Percentiles rank a stretch among this genome's conserved stretches.
These are phyloP conservation scores for Sedum album DNA, from an alignment of 164 flowering plant genomes.

Conservation along the genomic window DNA sequence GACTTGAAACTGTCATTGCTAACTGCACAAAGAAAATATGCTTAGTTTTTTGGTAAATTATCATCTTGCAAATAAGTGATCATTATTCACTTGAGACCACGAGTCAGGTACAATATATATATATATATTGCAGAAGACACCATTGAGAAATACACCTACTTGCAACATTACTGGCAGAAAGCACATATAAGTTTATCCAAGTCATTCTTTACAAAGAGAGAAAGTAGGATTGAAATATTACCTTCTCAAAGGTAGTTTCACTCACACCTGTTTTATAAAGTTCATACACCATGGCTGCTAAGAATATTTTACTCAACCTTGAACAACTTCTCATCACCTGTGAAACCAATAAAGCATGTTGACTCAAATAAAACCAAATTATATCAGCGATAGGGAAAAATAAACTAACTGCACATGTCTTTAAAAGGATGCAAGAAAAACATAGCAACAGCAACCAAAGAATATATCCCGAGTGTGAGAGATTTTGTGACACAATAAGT, in stretches of 20 bases:
- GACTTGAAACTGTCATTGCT: slow-evolving; percentile 19
- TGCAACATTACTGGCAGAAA: neutral
- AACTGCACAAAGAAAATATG: slow-evolving; percentile 35
- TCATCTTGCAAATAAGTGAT: neutral
- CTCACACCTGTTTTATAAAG: slow-evolving; percentile 87
- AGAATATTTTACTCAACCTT: slow-evolving; percentile 69
- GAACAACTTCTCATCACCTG: slow-evolving; percentile 78
- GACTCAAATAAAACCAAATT: slow-evolving; percentile 1
- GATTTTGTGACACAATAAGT: neutral
- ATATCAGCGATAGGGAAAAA: neutral
- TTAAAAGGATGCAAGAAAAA: neutral
- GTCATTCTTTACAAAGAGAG: neutral
- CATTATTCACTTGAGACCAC: neutral
- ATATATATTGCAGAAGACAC: neutral
- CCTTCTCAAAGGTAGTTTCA: slow-evolving; percentile 92
- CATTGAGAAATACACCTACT: neutral
- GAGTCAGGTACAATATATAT: neutral
- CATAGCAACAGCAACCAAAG: neutral
- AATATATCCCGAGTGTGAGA: neutral
- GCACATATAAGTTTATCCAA: neutral
- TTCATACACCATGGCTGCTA: slow-evolving; percentile 89
- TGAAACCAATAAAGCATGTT: slow-evolving; percentile 11
- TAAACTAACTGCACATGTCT: neutral
- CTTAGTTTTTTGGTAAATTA: neutral
- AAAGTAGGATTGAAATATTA: slow-evolving; percentile 11